Evolutionary conservation across 805 yeast species (phyloP).

Genomic region (Candida caryicola): DNA sequence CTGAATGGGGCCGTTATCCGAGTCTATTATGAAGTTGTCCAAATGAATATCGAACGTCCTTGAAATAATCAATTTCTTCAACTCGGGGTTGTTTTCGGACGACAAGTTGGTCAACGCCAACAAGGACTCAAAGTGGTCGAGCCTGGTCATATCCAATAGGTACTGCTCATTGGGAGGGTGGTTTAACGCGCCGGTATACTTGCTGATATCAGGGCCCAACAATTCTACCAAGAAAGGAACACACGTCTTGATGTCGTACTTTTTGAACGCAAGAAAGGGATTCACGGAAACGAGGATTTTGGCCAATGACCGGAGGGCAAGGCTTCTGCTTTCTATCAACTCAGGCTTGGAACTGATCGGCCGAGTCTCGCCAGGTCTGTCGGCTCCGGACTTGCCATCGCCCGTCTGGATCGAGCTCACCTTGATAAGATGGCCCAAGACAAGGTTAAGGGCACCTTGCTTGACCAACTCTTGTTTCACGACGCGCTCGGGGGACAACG

Average conservation of each 20-base stretch:
- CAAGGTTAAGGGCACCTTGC: constrained; percentile 44
- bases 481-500: constrained; percentile 22
- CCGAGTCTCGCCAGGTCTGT: constrained; percentile 14
- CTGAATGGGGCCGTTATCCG: constrained; percentile 45
- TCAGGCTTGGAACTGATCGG: constrained; percentile 15
- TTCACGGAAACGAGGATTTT: constrained; percentile 43
- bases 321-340: constrained; percentile 22
- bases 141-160: constrained; percentile 27
- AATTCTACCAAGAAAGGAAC: constrained; percentile 50
- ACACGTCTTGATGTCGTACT: constrained; percentile 39
- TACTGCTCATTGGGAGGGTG: constrained; percentile 13
- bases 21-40: constrained; percentile 39
- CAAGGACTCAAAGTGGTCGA: constrained; percentile 54
- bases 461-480: constrained; percentile 38
- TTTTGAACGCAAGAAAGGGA: constrained; percentile 40
- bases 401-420: constrained; percentile 24
- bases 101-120: constrained; percentile 69
- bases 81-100: constrained; percentile 41
- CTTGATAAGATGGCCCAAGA: constrained; percentile 38
- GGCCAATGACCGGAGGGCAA: constrained; percentile 44
- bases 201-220: constrained; percentile 32
- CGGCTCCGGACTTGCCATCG: constrained; percentile 1
- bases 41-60: constrained; percentile 49
- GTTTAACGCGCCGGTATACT: constrained; percentile 13
- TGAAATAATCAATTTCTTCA: constrained; percentile 35